Percentiles rank a stretch among this genome's conserved stretches.
phyloP scores from a whole-genome alignment of 345 rosid species.

The Lumnitzera racemosa region DNA sequence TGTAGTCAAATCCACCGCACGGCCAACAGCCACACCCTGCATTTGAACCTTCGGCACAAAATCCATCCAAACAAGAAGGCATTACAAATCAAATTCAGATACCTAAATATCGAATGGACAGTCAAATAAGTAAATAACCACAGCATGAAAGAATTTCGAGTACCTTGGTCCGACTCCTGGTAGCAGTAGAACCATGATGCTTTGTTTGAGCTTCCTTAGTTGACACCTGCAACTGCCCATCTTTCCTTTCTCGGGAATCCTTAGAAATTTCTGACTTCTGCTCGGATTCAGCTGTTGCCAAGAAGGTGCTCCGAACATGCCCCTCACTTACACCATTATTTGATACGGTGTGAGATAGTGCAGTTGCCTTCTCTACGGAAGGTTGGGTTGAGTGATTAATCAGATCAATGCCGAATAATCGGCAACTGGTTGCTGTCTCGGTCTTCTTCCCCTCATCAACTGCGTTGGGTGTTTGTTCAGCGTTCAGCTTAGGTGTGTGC shows the following conservation, averaged over 20 bases:
- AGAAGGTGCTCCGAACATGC: conserved; percentile 8
- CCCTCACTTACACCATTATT: conserved; percentile 31
- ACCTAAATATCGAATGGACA: no score
- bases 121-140: no score
- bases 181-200: conserved; percentile 38
- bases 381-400: conserved; percentile 29
- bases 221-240: conserved; percentile 35
- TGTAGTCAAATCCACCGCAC: conserved; percentile 69
- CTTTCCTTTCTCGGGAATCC: conserved; percentile 41
- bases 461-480: conserved; percentile 28
- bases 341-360: conserved; percentile 21
- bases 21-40: conserved; percentile 87
- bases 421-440: conserved; percentile 36
- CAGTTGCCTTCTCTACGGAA: conserved; percentile 26
- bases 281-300: conserved; percentile 38
- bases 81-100: background rate
- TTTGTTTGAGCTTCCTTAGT: conserved; percentile 60
- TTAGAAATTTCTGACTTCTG: conserved; percentile 45
- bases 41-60: conserved; percentile 59
- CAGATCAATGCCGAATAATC: conserved; percentile 78
- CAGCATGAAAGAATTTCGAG: background rate
- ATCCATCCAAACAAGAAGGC: conserved; percentile 6
- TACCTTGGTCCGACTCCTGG: conserved; percentile 73
- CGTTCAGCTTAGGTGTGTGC: conserved; percentile 26
- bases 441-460: conserved; percentile 39